These are phyloP conservation scores for Sonneratia caseolaris DNA, from an alignment of 345 rosid genomes.

Conservation along the genomic window DNA sequence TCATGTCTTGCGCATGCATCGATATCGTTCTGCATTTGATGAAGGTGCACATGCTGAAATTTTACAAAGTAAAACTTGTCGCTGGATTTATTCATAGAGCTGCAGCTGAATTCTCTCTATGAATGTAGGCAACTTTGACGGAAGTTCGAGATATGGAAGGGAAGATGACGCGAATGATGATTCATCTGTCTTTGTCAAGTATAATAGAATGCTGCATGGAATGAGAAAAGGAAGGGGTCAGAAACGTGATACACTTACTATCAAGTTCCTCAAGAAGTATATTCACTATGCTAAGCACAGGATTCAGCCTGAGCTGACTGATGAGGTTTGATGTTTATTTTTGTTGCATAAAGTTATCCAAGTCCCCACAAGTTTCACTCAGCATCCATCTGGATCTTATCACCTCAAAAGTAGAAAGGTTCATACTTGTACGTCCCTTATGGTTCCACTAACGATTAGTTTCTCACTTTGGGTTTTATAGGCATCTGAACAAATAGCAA, in stretches of 20 bases:
- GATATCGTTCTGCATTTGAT: slow-evolving; percentile 57
- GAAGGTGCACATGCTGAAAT: slow-evolving; percentile 44
- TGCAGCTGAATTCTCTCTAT: slow-evolving; percentile 13
- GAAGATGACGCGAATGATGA: slow-evolving; percentile 77
- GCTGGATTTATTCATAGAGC: slow-evolving; percentile 1
- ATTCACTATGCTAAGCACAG: slow-evolving; percentile 98
- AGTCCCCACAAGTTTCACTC: neutral
- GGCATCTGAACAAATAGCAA: slow-evolving; percentile 92
- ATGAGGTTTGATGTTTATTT: slow-evolving; percentile 44
- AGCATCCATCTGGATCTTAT: neutral
- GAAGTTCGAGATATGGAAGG: slow-evolving; percentile 50
- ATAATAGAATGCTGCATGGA: slow-evolving; percentile 86
- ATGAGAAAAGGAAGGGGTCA: slow-evolving; percentile 57
- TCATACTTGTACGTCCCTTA: neutral
- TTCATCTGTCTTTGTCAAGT: slow-evolving; percentile 75
- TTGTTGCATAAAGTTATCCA: neutral
- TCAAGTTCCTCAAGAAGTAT: slow-evolving; percentile 84
- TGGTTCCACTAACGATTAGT: neutral
- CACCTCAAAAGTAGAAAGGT: neutral
- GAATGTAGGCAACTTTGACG: slow-evolving; percentile 52
- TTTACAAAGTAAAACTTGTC: slow-evolving; percentile 6
- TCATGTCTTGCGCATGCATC: slow-evolving; percentile 98
- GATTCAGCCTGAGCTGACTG: slow-evolving; percentile 86
- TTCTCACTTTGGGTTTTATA: slow-evolving; percentile 17
- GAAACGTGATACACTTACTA: slow-evolving; percentile 68